These are phyloP conservation scores for Mycena polygramma DNA, from an alignment of 768 basidiomycete species.

Conservation along the genomic window DNA sequence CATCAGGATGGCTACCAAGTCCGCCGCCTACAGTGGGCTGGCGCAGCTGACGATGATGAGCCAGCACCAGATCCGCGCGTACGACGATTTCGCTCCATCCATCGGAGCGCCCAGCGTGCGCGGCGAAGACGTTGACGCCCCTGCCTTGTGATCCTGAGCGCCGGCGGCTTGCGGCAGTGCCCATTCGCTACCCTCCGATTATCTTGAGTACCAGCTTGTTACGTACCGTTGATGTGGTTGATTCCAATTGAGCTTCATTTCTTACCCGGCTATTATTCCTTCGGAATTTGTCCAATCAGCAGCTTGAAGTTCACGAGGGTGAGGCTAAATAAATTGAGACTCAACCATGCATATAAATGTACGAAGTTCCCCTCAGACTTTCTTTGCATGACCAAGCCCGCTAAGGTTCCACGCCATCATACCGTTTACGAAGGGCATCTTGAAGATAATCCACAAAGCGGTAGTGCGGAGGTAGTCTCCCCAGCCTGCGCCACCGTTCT, in stretches of 20 bases:
- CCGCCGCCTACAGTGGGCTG: slow-evolving; percentile 8
- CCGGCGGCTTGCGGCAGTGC: too few relatives aligned
- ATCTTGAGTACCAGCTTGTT: too few relatives aligned
- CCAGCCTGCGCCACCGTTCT: slow-evolving; percentile 32
- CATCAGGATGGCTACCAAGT: slow-evolving; percentile 3
- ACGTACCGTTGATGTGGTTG: too few relatives aligned
- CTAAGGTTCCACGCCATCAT: slow-evolving; percentile 46
- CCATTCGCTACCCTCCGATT: too few relatives aligned
- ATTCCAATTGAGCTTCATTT: too few relatives aligned
- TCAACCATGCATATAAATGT: too few relatives aligned
- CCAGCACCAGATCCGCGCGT: slow-evolving; percentile 2
- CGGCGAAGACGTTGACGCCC: too few relatives aligned
- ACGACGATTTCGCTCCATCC: background rate
- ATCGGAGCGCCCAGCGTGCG: background rate
- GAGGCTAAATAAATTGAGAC: too few relatives aligned
- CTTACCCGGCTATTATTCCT: too few relatives aligned
- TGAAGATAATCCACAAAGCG: slow-evolving; percentile 21
- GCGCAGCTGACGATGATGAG: background rate
- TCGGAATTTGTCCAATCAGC: too few relatives aligned
- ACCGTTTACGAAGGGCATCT: slow-evolving; percentile 39
- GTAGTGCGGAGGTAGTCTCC: background rate
- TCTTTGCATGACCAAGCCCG: slow-evolving; percentile 43
- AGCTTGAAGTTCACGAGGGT: too few relatives aligned
- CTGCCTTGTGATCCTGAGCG: too few relatives aligned
- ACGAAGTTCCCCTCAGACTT: background rate